Conservation (phyloP, 2,329 filamentous ascomycete species). For the Cladophialophora chaetospira region DNA sequence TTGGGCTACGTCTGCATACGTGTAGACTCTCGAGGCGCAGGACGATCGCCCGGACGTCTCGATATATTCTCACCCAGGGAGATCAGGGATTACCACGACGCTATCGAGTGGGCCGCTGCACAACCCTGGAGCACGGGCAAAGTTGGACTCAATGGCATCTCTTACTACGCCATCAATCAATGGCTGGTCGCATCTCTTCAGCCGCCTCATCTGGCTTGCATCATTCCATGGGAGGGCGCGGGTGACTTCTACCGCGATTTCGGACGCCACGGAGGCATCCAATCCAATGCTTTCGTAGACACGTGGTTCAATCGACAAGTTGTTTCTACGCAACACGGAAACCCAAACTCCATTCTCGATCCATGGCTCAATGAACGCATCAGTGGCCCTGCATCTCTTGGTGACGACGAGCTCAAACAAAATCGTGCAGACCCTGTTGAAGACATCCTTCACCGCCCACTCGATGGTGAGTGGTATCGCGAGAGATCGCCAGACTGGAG, state of each 20-base stretch:
- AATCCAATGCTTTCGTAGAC: slow-evolving; percentile 59
- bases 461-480: slow-evolving; percentile 65
- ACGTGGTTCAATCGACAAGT: slow-evolving; percentile 56
- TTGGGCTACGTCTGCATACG: slow-evolving; percentile 37
- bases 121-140: slow-evolving; percentile 50
- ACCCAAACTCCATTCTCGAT: slow-evolving; percentile 37
- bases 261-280: slow-evolving; percentile 63
- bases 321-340: slow-evolving; percentile 68
- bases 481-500: slow-evolving; percentile 63
- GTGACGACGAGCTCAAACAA: slow-evolving; percentile 37
- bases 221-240: slow-evolving; percentile 53
- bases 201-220: slow-evolving; percentile 46
- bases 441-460: slow-evolving; percentile 54
- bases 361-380: slow-evolving; percentile 49
- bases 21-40: slow-evolving; percentile 35
- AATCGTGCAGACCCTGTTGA: slow-evolving; percentile 45
- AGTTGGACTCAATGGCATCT: slow-evolving; percentile 49
- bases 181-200: slow-evolving; percentile 46
- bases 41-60: slow-evolving; percentile 37
- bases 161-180: slow-evolving; percentile 46
- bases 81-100: slow-evolving; percentile 49
- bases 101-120: slow-evolving; percentile 46
- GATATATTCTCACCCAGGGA: slow-evolving; percentile 47
- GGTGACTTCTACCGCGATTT: slow-evolving; percentile 53
- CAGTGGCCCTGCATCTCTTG: slow-evolving; percentile 50